Evolutionary conservation across 345 rosid species (phyloP).

Genomic region (Acer negundo): DNA sequence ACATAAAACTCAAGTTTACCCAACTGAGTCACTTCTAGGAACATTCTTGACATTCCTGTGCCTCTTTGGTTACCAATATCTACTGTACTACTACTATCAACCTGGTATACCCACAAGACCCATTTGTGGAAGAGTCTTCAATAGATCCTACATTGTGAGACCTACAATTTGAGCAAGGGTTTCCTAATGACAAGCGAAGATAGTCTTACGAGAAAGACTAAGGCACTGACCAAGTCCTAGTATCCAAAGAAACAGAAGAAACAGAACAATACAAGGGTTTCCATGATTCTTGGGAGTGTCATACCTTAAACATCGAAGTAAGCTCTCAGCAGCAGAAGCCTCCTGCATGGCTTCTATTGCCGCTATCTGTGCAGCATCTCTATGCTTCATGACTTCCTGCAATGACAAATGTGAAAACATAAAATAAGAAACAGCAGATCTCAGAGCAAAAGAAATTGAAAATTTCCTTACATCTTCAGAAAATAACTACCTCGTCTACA

Average conservation of each 20-base stretch:
- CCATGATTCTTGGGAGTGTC: neutral
- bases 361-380: conserved; percentile 88
- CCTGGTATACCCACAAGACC: neutral
- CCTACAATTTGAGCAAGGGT: conserved; percentile 9
- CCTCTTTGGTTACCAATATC: neutral
- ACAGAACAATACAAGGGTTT: neutral
- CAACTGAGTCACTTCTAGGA: neutral
- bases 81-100: neutral
- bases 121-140: neutral
- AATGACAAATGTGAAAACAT: conserved; percentile 14
- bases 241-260: conserved; percentile 4
- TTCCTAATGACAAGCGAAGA: neutral
- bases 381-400: conserved; percentile 83
- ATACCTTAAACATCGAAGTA: conserved; percentile 89
- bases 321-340: conserved; percentile 92
- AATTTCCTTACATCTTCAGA: neutral
- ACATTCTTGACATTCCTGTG: neutral
- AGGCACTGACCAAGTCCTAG: neutral
- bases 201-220: neutral
- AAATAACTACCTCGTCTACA: neutral
- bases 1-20: neutral
- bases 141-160: neutral
- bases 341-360: conserved; percentile 92
- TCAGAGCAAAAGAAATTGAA: neutral
- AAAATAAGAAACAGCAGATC: conserved; percentile 5